Base-by-base conservation (phyloP, 345 rosid species). In the Moricandia moricandioides region DNA sequence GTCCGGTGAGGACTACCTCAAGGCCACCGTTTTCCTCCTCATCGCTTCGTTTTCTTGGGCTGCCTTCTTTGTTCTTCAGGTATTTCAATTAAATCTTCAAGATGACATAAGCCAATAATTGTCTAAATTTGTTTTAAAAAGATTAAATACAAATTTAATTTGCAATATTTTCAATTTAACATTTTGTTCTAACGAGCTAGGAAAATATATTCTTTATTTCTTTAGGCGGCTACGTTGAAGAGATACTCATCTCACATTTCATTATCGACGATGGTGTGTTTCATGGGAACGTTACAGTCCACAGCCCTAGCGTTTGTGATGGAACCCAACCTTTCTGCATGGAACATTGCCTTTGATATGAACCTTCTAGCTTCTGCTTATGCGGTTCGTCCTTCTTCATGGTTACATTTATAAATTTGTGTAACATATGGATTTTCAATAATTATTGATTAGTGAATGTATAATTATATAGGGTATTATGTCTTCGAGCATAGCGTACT, bases 11-110 rank as follows among this genome's bases (percentile, higher is more conserved):
- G 82, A 73, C 17, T 89, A 93, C 93, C 43, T 87, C 77, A 86
- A 84, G 34, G 98, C 96, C 68, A 88, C 89, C 76, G 81, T 91
- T 65, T 84, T 91, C 67, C 92, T 94, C 54, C 84, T 91, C 83
- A 21, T 94, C 10, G 97, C 97, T 76, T 89, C 97, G 5, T 77
- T 94, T 11, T 94, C 98, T 5, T 94, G 98, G 98, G 88, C 98
- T 29, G 86, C 87, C n/a, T 82, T 90, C 65, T 94, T 91, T 45
- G 89, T 94, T 45, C 77, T 94, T 51, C 98, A 93, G 84, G 98
- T 80, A 57, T 2, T 29, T 29, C 1, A 29, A 29, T 29, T 29
- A 29, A 29, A 29, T 29, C 2, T 29, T 29, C 31, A 29, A 29
- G 31, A 29, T 29, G 31, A 21, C 24, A 21, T 21, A 21, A 21